Conservation (phyloP, 257 asterid genomes). For the Nicotiana tabacum region DNA sequence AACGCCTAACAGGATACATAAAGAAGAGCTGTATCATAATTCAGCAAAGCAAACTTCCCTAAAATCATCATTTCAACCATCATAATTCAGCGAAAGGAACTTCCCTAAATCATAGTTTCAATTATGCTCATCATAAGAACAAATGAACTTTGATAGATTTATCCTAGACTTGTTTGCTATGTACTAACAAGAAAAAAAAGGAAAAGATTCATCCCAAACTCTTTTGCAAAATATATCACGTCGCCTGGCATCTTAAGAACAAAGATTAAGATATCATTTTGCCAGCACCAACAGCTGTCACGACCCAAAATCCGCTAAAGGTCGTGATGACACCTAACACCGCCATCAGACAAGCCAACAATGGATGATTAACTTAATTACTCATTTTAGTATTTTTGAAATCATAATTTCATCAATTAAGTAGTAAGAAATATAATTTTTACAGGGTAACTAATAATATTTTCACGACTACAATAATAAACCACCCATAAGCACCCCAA, state of each 20-base stretch:
- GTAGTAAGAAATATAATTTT: too few relatives aligned
- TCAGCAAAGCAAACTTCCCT: neutral
- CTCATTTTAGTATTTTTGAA: too few relatives aligned
- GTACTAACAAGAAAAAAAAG: neutral
- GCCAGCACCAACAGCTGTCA: neutral
- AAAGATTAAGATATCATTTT: neutral
- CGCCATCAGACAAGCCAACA: too few relatives aligned
- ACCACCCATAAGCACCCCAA: too few relatives aligned
- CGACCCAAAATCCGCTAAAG: neutral
- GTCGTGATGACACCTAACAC: too few relatives aligned
- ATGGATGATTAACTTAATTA: too few relatives aligned
- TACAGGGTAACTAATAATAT: too few relatives aligned
- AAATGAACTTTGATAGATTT: neutral
- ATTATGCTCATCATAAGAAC: neutral
- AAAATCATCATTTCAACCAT: neutral
- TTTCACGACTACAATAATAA: too few relatives aligned
- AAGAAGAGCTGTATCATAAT: neutral
- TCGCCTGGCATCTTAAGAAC: neutral
- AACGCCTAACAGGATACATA: slow-evolving; percentile 45
- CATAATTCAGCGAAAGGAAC: neutral
- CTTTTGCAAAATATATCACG: neutral
- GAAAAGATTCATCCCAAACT: neutral
- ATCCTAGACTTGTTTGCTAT: neutral
- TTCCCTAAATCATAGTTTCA: neutral
- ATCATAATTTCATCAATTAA: too few relatives aligned